Base-by-base conservation (phyloP, 495 filamentous ascomycete genomes). In the Apiosordaria backusii region DNA sequence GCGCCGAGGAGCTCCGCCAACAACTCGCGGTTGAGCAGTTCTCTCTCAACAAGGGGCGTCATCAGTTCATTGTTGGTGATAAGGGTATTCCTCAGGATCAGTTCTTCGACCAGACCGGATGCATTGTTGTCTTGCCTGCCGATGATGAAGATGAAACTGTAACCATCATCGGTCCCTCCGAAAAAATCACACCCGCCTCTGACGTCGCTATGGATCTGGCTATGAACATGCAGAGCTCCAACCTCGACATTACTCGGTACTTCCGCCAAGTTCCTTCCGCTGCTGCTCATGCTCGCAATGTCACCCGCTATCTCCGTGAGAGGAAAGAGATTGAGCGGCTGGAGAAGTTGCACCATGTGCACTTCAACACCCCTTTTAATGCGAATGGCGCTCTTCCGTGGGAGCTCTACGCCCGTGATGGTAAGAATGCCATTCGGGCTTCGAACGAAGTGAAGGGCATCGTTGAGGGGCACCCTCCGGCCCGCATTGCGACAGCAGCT, bases 51-150 rank as follows among this genome's bases (percentile, higher is more conserved):
- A 88, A 86, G 62, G 90, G 89, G 21, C 87, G 89, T 52, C 94
- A 97, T 75, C 92, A 92, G 73, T 97, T 97, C 78, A 91, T 99
- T 70, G 86, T 96, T 67, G 92, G 92, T 50, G 87, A 95, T 50
- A 81, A 86, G 62, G 91, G 90, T 29, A 84, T 88, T 65, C 88
- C 90, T 3, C 78, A 92, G 54, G 88, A 97, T 60, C 84, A 96
- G 55, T 94, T 99, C 80, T 86, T 97, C 65, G 86, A 87, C 18
- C 87, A 97, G 67, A 97, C 94, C 57, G 95, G 94, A 60, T 99
- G 96, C 77, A 84, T 90, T 52, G 86, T 98, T 57, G 86, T 97
- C 55, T 71, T 97, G 23, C 93, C 96, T 27, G 86, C 83, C 27
- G 79, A 82, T 50, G 84, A 83, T 16, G 90, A 91, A 50, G 91